These are phyloP conservation scores for barrel medic (Medicago truncatula) DNA, from an alignment of 306 rosid genomes.

Conservation along the genomic window MtrunA17r5.0-ANR NC_053044.1:40252001-40252500, in stretches of 20 bases:
- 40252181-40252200: neutral
- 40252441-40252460: constrained; percentile 13
- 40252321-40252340: constrained; percentile 27
- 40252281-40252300: constrained; percentile 23
- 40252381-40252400: constrained; percentile 31
- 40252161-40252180: constrained; percentile 4
- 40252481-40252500: constrained; percentile 31
- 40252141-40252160: constrained; percentile 17
- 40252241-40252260: constrained; percentile 19
- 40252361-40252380: constrained; percentile 6
- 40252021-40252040: constrained; percentile 14
- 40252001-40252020: constrained; percentile 15
- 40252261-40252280: constrained; percentile 10
- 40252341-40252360: constrained; percentile 22
- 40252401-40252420: neutral
- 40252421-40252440: constrained; percentile 19
- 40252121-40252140: constrained; percentile 16
- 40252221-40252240: constrained; percentile 16
- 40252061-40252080: constrained; percentile 15
- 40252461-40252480: constrained; percentile 12
- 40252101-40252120: constrained; percentile 8
- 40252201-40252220: neutral
- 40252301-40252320: constrained; percentile 9
- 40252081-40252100: constrained; percentile 13
- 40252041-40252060: constrained; percentile 18